Evolutionary conservation across 495 filamentous ascomycete genomes (phyloP).

Genomic region (Aspergillus baeticus): DNA sequence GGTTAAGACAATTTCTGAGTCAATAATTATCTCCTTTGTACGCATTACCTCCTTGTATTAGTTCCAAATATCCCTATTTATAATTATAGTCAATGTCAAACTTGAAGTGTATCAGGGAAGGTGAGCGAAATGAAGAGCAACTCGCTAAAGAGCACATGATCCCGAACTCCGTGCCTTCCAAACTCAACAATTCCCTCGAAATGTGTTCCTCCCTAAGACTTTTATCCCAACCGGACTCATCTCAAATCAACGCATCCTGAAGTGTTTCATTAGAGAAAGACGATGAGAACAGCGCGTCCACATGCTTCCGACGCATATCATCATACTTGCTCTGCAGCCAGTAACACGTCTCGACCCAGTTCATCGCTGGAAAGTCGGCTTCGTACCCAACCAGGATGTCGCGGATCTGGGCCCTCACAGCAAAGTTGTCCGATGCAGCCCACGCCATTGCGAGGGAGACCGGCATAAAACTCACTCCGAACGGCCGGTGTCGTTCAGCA

Average conservation of each 20-base stretch:
- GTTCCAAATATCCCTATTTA: too few species aligned
- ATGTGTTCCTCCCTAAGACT: too few species aligned
- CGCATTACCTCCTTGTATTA: too few species aligned
- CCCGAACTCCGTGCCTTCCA: neutral
- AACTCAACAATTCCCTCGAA: too few species aligned
- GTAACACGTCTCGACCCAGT: constrained; percentile 13
- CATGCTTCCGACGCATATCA: neutral
- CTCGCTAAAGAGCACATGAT: neutral
- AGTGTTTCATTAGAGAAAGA: neutral
- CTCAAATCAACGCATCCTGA: neutral
- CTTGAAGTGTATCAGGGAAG: too few species aligned
- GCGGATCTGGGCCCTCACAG: constrained; percentile 5
- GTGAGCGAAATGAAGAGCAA: neutral
- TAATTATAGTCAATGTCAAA: too few species aligned
- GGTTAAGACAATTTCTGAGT: neutral
- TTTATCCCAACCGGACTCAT: neutral
- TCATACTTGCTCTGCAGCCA: constrained; percentile 8
- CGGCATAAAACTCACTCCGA: constrained; percentile 22
- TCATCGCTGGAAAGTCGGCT: constrained; percentile 14
- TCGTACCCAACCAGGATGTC: constrained; percentile 16
- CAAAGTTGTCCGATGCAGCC: constrained; percentile 11
- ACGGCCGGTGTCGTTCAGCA: constrained; percentile 18
- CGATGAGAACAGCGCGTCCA: neutral
- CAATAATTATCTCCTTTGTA: neutral
- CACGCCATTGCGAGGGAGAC: constrained; percentile 23